Evolutionary conservation across 2,329 filamentous ascomycete species (phyloP).

Genomic region (Trichoderma gracile): DNA sequence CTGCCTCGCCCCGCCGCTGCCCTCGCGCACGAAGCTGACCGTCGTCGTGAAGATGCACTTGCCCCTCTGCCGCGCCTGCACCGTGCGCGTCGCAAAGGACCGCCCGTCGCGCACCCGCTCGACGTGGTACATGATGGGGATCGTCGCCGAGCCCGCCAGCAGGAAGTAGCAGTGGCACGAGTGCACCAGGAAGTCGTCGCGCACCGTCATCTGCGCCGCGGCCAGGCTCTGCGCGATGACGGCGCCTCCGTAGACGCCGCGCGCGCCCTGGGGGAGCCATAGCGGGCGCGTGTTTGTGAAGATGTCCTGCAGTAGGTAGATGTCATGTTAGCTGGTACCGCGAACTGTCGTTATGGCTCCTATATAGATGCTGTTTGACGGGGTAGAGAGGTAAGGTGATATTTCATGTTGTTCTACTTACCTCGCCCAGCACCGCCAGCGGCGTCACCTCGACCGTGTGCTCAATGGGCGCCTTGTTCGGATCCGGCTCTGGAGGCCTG

Average conservation of each 20-base stretch:
- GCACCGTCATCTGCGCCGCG: conserved; percentile 86
- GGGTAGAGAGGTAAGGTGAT: too few relatives aligned
- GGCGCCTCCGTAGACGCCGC: conserved; percentile 89
- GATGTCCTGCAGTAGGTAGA: conserved; percentile 62
- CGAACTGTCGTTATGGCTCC: neutral
- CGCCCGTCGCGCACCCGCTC: conserved; percentile 89
- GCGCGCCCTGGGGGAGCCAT: conserved; percentile 89
- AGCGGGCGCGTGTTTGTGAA: conserved; percentile 92
- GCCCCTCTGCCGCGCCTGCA: conserved; percentile 89
- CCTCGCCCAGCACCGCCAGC: conserved; percentile 71
- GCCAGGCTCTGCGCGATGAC: conserved; percentile 91
- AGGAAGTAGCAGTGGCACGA: conserved; percentile 99
- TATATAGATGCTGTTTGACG: too few relatives aligned
- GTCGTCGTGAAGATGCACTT: conserved; percentile 94
- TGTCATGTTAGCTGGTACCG: neutral
- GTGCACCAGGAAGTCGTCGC: conserved; percentile 77
- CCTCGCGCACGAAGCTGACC: conserved; percentile 77
- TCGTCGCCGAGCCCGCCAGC: conserved; percentile 78
- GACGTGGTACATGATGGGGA: conserved; percentile 92
- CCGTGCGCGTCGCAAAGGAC: conserved; percentile 87
- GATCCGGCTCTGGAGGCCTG: conserved; percentile 70
- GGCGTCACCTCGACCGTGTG: conserved; percentile 86
- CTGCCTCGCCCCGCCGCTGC: conserved; percentile 50
- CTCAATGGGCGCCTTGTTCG: conserved; percentile 77
- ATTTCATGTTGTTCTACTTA: conserved; percentile 43